phyloP scores from a whole-genome alignment of 1,139 yeast species.

The Cylindricascospora bacillispora region DNA sequence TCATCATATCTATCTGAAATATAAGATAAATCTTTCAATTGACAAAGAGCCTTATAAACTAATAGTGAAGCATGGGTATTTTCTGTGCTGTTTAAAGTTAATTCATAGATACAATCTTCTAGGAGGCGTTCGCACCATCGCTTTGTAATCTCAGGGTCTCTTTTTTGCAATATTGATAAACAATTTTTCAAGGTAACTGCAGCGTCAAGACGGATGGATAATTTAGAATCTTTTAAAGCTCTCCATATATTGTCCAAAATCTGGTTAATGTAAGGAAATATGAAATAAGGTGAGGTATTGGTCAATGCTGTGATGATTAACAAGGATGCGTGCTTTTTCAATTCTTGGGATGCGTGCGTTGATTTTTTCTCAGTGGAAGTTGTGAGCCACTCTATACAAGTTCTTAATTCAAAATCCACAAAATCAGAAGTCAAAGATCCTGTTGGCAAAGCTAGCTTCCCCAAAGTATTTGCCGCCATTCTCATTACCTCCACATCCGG shows the following conservation, averaged over 20 bases:
- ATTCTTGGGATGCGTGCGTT: conserved; percentile 60
- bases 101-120: conserved; percentile 45
- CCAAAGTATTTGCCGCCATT: conserved; percentile 75
- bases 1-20: conserved; percentile 62
- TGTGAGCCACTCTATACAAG: conserved; percentile 85
- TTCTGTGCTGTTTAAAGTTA: conserved; percentile 42
- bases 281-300: conserved; percentile 70
- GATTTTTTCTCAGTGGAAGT: conserved; percentile 29
- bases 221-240: conserved; percentile 69
- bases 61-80: conserved; percentile 75
- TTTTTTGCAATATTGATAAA: conserved; percentile 60
- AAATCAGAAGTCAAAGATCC: conserved; percentile 83
- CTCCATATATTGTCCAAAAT: conserved; percentile 83
- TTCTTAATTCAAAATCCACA: conserved; percentile 82
- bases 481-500: conserved; percentile 76
- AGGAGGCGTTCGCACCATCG: conserved; percentile 66
- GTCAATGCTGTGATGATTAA: conserved; percentile 76
- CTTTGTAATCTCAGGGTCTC: conserved; percentile 60
- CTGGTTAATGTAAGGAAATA: conserved; percentile 67
- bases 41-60: conserved; percentile 67
- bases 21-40: conserved; percentile 51
- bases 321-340: conserved; percentile 83
- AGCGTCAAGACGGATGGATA: conserved; percentile 67
- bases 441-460: conserved; percentile 80
- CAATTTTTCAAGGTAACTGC: conserved; percentile 73